Base-by-base conservation (phyloP, 768 basidiomycete species). In the Phlegmacium glaucopus region DNA sequence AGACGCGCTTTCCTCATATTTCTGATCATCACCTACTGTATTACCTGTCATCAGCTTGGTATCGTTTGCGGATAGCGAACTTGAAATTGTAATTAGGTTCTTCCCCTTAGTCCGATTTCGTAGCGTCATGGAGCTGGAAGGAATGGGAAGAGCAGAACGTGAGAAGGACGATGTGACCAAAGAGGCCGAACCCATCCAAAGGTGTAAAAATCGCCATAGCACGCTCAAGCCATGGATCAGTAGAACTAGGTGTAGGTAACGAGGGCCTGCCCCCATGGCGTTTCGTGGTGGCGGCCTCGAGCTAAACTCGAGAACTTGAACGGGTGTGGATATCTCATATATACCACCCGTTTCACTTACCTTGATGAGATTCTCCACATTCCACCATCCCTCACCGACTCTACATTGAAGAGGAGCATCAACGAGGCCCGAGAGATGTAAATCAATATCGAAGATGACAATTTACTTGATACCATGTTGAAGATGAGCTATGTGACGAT, bases 391-490 rank as follows among this genome's bases (percentile, higher is more conserved):
- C 39, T 72, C 64, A 45, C 79, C 68, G n/a, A 76, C 69, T 8
- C 59, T 55, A 0, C 55, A 55, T 30, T 40, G 39, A 54, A 39
- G 41, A 6, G 62, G 52, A 16, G 64, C 61, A 38, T 70, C 74
- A 1, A 71, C 72, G 16, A 97, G 66, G 4, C 94, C 94, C 6
- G 71, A 69, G 2, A 95, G 63, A 61, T 93, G 91, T 9, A 95
- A 71, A 62, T 95, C 94, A 44, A 97, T 92, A 61, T 98, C 95
- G 28, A 98, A 77, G 37, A 99, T 86, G 25, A 94, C 77, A 1
- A 91, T 74, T 17, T 90, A 80, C 34, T 85, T 81, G 35, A 95
- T 75, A 7, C 79, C 78, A 57, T 96, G 84, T 43, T 82, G 69
- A 10, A 96, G 66, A 64, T 97, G 84, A 0, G 94, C 94, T 95